Conservation (phyloP, 495 filamentous ascomycete species). For the Geopyxis carbonaria region DNA sequence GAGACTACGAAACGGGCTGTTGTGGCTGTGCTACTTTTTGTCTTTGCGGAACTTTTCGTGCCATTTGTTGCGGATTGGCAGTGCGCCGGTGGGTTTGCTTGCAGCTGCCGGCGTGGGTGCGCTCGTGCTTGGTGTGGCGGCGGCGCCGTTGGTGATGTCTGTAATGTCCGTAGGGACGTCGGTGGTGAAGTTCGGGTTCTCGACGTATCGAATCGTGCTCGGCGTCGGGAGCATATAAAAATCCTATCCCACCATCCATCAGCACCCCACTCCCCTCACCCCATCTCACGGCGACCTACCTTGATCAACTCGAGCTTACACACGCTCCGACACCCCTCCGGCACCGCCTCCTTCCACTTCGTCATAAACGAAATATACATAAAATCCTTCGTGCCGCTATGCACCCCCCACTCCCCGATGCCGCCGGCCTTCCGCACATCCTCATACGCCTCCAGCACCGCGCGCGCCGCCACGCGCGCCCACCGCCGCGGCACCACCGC, state of each 20-base stretch:
- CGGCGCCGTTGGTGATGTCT: no score
- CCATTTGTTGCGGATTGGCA: slow-evolving; percentile 17
- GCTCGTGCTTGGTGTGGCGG: background rate
- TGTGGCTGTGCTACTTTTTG: slow-evolving; percentile 1
- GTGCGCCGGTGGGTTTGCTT: background rate
- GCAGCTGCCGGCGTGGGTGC: background rate
- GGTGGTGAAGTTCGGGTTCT: background rate
- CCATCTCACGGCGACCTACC: slow-evolving; percentile 3
- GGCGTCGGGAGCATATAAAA: slow-evolving; percentile 15
- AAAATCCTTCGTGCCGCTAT: no score
- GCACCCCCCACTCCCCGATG: no score
- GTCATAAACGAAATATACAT: slow-evolving; percentile 12
- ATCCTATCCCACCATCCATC: slow-evolving; percentile 4
- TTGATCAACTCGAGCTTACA: slow-evolving; percentile 17
- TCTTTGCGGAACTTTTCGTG: slow-evolving; percentile 18
- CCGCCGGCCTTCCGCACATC: slow-evolving; percentile 6
- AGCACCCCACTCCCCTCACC: background rate
- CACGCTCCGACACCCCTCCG: slow-evolving; percentile 8
- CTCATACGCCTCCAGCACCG: slow-evolving; percentile 12
- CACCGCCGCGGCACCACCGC: slow-evolving; percentile 9
- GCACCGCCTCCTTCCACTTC: slow-evolving; percentile 15
- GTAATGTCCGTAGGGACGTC: no score
- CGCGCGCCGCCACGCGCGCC: slow-evolving; percentile 4
- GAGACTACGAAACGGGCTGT: no score
- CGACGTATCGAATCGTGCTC: slow-evolving; percentile 16